Base-by-base conservation (phyloP, 352 stramenopile genomes). In the Globisporangium nagaii region DNA sequence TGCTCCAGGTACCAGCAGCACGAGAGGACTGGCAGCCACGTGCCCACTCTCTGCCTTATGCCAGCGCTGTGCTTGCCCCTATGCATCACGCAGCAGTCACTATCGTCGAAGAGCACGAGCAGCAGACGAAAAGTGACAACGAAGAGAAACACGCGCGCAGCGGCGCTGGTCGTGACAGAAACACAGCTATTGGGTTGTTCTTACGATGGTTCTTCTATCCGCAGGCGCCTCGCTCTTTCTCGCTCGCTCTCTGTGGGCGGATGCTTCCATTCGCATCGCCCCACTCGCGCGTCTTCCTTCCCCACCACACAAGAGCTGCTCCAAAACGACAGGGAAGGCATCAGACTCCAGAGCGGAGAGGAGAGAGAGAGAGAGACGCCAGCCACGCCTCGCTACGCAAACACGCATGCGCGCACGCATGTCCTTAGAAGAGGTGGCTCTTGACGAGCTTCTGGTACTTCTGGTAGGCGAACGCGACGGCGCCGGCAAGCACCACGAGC, bases 361-460 rank as follows among this genome's bases (percentile, higher is more conserved):
- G 15, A 47, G 17, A 28, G 25, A 48, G 9, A 37, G 17, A 1
- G 17, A 47, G n/a, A 7, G 4, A 36, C 1, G 13, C 27, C 8
- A 34, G 9, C 42, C 27, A 19, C 34, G 4, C 34, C 34, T 17
- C 40, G 28, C 24, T 17, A 51, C n/a, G 27, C 9, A 51, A n/a
- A 13, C 1, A 34, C 25, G 42, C 19, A 13, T 10, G 11, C 24
- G 36, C 27, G 13, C 7, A 24, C 22, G 20, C n/a, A 15, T 20
- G 19, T 27, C 13, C 20, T 41, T 30, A 94, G 56, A 90, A 77
- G 58, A 94, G 62, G 58, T 92, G 84, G 59, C 73, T 90, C 74
- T 92, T 92, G 53, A 90, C 61, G 24, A 94, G 70, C 56, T 90
- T 85, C 66, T 85, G 79, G 72, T 94, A 94, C 73, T 94, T 92